These are phyloP conservation scores for Zalerion maritima DNA, from an alignment of 495 filamentous ascomycete species.

Conservation along the genomic window DNA sequence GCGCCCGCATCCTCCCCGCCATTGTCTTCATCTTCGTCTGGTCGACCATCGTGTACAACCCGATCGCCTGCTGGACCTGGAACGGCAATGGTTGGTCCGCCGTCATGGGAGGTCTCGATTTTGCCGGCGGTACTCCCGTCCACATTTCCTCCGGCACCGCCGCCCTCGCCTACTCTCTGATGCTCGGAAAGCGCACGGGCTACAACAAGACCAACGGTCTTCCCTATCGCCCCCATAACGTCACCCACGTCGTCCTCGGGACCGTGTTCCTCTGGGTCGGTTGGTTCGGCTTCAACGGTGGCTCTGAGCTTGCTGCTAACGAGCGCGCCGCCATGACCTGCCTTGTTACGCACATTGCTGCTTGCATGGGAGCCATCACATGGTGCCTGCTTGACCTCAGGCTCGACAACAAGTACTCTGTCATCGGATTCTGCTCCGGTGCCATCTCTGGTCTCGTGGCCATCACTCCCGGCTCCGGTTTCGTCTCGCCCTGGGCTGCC, in stretches of 20 bases:
- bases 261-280: conserved; percentile 68
- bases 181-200: conserved; percentile 70
- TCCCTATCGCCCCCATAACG: conserved; percentile 68
- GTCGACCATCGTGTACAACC: conserved; percentile 74
- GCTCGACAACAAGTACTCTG: conserved; percentile 71
- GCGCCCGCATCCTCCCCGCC: conserved; percentile 68
- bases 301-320: conserved; percentile 60
- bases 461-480: conserved; percentile 65
- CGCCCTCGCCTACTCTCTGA: conserved; percentile 67
- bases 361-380: conserved; percentile 61
- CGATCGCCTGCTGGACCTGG: conserved; percentile 88
- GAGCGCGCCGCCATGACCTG: conserved; percentile 52
- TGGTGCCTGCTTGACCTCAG: conserved; percentile 75
- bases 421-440: conserved; percentile 74
- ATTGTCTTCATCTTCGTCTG: conserved; percentile 82
- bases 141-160: conserved; percentile 74
- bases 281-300: conserved; percentile 74
- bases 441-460: conserved; percentile 67
- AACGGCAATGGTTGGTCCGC: conserved; percentile 67
- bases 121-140: conserved; percentile 75
- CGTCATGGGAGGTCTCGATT: conserved; percentile 63
- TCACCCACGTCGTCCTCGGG: conserved; percentile 58
- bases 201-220: conserved; percentile 58
- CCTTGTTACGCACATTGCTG: conserved; percentile 41
- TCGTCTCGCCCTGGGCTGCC: conserved; percentile 63